Conservation (phyloP, 345 rosid species). For the Hypericum perforatum region DNA sequence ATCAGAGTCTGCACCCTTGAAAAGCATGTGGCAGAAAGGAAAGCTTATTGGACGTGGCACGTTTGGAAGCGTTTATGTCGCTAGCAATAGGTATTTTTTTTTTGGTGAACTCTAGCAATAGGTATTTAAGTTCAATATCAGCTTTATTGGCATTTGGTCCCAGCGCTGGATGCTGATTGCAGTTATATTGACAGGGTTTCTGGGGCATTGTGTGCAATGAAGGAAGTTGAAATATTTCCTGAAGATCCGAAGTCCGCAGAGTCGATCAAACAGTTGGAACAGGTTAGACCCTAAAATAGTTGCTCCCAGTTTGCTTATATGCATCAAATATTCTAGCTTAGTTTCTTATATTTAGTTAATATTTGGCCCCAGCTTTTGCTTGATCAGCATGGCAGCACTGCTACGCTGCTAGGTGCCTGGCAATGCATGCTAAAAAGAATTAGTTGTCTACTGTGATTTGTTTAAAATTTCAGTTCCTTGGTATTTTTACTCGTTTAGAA, state of each 20-base stretch:
- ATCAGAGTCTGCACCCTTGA: constrained; percentile 39
- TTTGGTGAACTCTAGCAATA: no score
- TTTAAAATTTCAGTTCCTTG: no score
- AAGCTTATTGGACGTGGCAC: constrained; percentile 99
- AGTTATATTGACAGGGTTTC: constrained; percentile 48
- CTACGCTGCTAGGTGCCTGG: no score
- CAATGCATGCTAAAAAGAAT: no score
- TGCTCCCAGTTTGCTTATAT: constrained; percentile 2
- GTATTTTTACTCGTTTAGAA: no score
- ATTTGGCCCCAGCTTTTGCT: no score
- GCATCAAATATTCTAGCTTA: background rate
- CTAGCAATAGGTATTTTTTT: constrained; percentile 72
- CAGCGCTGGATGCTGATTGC: constrained; percentile 11
- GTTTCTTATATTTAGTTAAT: background rate
- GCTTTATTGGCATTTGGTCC: constrained; percentile 2
- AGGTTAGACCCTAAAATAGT: constrained; percentile 35
- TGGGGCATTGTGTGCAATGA: constrained; percentile 96
- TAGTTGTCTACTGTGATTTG: no score
- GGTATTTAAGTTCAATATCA: constrained; percentile 29
- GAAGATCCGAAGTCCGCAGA: constrained; percentile 91
- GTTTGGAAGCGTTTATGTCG: constrained; percentile 91
- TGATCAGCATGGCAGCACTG: no score
- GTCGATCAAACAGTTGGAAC: constrained; percentile 75
- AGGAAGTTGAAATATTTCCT: constrained; percentile 84
- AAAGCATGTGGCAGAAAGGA: constrained; percentile 79